Percentiles rank a stretch among this genome's conserved stretches.
These are phyloP conservation scores for Dendrostoma leiphaemia DNA, from an alignment of 2,329 filamentous ascomycete species.

Conservation along the genomic window DNA sequence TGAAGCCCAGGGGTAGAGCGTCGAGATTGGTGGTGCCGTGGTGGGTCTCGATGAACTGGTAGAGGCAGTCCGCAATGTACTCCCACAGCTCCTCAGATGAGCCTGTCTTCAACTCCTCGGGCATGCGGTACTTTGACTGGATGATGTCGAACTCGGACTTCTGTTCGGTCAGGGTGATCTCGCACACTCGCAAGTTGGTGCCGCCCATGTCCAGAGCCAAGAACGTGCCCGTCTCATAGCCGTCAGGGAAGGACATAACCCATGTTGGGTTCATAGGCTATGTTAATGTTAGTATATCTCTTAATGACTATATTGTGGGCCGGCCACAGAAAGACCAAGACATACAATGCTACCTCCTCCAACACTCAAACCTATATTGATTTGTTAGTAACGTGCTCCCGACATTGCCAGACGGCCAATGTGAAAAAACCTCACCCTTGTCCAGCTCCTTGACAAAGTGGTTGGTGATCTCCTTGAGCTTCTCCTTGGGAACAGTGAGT, in stretches of 20 bases:
- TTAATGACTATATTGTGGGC: not conserved
- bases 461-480: slow-evolving; percentile 84
- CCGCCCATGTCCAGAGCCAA: slow-evolving; percentile 94
- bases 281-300: slow-evolving; percentile 4
- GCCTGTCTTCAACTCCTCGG: slow-evolving; percentile 86
- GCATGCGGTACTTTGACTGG: slow-evolving; percentile 94
- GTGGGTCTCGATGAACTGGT: slow-evolving; percentile 86
- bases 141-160: slow-evolving; percentile 92
- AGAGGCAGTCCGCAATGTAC: slow-evolving; percentile 88
- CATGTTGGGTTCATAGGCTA: slow-evolving; percentile 98
- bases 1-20: slow-evolving; percentile 81
- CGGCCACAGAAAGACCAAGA: slow-evolving; percentile 20
- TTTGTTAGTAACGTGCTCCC: slow-evolving; percentile 9
- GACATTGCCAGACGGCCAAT: not conserved
- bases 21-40: slow-evolving; percentile 65
- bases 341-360: slow-evolving; percentile 91
- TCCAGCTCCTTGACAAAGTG: slow-evolving; percentile 87
- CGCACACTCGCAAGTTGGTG: slow-evolving; percentile 92
- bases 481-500: slow-evolving; percentile 74
- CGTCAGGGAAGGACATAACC: slow-evolving; percentile 88
- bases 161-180: slow-evolving; percentile 83
- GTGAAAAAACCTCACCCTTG: slow-evolving; percentile 72
- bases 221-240: slow-evolving; percentile 82
- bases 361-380: slow-evolving; percentile 66
- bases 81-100: slow-evolving; percentile 86